Percentiles rank a stretch among this genome's conserved stretches.
Evolutionary conservation across 2,329 filamentous ascomycete genomes (phyloP).

Genomic region (Aspergillus ruber): DNA sequence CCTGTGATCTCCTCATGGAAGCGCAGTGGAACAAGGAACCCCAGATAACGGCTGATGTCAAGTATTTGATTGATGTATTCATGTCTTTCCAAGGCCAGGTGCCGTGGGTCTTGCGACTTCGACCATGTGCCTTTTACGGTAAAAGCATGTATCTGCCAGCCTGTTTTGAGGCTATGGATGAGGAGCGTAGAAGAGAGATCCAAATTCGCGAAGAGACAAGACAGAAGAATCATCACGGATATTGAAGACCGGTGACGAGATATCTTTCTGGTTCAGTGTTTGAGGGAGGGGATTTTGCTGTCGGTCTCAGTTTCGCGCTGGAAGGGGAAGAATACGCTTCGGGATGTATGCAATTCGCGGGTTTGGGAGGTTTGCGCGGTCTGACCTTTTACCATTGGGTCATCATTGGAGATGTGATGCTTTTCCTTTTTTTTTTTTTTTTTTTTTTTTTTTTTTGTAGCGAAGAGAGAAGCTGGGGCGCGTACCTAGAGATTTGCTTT

Average conservation of each 20-base stretch:
- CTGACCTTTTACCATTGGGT: slow-evolving; percentile 43
- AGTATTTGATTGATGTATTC: slow-evolving; percentile 16
- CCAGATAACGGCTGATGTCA: slow-evolving; percentile 27
- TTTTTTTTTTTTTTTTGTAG: too few species aligned
- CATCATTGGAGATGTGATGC: slow-evolving; percentile 35
- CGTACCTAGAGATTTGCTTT: neutral
- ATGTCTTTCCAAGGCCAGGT: slow-evolving; percentile 19
- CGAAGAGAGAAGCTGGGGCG: neutral
- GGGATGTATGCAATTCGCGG: slow-evolving; percentile 6
- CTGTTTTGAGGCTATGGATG: slow-evolving; percentile 1
- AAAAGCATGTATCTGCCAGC: slow-evolving; percentile 18
- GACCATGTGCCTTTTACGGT: slow-evolving; percentile 19
- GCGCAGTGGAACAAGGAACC: slow-evolving; percentile 35
- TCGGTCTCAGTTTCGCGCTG: neutral
- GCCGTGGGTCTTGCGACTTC: slow-evolving; percentile 18
- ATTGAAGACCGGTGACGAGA: neutral
- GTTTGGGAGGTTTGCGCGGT: slow-evolving; percentile 18
- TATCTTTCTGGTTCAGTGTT: neutral
- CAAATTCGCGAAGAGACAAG: neutral
- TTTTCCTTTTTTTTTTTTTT: too few species aligned
- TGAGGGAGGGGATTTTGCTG: slow-evolving; percentile 7
- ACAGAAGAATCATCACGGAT: neutral
- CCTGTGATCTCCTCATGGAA: slow-evolving; percentile 34
- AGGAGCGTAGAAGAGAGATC: slow-evolving; percentile 1
- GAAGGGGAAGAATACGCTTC: slow-evolving; percentile 18